Base-by-base conservation (phyloP, 2,329 filamentous ascomycete species). In the Aspergillus phoenicis region DNA sequence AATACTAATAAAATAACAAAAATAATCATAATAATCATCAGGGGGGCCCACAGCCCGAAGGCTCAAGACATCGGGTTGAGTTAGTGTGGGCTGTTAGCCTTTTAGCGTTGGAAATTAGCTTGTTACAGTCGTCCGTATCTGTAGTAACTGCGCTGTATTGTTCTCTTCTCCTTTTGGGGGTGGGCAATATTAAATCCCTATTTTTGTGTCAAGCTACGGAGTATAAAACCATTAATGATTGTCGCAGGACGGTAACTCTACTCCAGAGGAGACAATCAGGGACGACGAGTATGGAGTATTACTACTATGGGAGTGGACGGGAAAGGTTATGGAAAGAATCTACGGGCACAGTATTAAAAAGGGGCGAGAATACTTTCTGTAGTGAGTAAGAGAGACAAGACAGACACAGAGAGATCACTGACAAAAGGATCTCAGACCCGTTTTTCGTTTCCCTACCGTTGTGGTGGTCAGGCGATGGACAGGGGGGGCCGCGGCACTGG, bases 81-180 rank as follows among this genome's bases (percentile, higher is more conserved):
- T 51, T 51, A 51, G 47, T 51, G 26, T 17, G 26, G 10, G 15
- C 47, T 51, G 28, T 51, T 33, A 51, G 47, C 13, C n/a, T 51
- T 51, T 51, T 51, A 51, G 47, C 26, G 47, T 30, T 51, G 26
- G 47, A 51, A 51, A 51, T 51, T 51, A 51, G 47, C 47, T 17
- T 51, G 47, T 30, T 33, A 51, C 47, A 51, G 47, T 51, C 4
- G 15, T 30, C 10, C 8, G 47, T 51, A 30, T 20, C 41, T 45
- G 41, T 45, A 45, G 33, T 36, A 15, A 13, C 33, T 45, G 41
- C 22, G 22, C 22, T 20, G 17, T 17, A 45, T 45, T 17, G 41
- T 45, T 10, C 17, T 45, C 41, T 36, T 36, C 33, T 36, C 33
- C 33, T 36, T 36, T 36, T 10, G 11, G 41, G 41, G 20, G 10